Percentiles rank a stretch among this genome's conserved stretches.
Evolutionary conservation across 2,329 filamentous ascomycete genomes (phyloP).

Genomic region (Nannizziopsis arthrosporioides): DNA sequence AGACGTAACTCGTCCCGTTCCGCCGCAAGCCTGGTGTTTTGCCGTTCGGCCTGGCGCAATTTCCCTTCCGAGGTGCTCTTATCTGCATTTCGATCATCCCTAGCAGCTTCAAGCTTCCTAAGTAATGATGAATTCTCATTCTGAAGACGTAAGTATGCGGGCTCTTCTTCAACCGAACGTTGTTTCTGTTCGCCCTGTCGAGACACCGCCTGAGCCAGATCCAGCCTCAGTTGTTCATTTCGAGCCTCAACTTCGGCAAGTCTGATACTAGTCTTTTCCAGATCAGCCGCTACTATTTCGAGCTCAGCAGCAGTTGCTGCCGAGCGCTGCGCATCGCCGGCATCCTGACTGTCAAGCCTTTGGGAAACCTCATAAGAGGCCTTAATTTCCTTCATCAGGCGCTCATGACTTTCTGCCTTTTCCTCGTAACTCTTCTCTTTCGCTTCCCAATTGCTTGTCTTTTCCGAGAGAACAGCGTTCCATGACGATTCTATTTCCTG

Average conservation of each 20-base stretch:
- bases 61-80: slow-evolving; percentile 65
- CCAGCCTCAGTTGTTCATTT: slow-evolving; percentile 83
- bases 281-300: slow-evolving; percentile 81
- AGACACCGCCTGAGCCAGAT: slow-evolving; percentile 80
- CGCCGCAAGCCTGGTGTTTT: slow-evolving; percentile 59
- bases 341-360: slow-evolving; percentile 60
- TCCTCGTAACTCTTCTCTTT: slow-evolving; percentile 87
- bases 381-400: slow-evolving; percentile 84
- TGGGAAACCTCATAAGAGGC: slow-evolving; percentile 96
- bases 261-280: slow-evolving; percentile 77
- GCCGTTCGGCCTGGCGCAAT: slow-evolving; percentile 66
- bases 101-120: slow-evolving; percentile 70
- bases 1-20: slow-evolving; percentile 69
- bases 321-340: slow-evolving; percentile 46
- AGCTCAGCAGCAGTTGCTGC: slow-evolving; percentile 78
- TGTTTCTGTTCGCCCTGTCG: slow-evolving; percentile 48
- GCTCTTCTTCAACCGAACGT: slow-evolving; percentile 70
- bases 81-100: slow-evolving; percentile 72
- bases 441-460: slow-evolving; percentile 89
- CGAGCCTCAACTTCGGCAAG: slow-evolving; percentile 84
- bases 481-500: slow-evolving; percentile 86
- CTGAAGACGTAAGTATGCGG: slow-evolving; percentile 71
- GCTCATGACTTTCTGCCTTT: slow-evolving; percentile 87
- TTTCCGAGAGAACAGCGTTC: slow-evolving; percentile 81
- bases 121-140: slow-evolving; percentile 89